phyloP scores from a whole-genome alignment of 1,284 basidiomycete genomes.

The Meripilus lineatus region DNA sequence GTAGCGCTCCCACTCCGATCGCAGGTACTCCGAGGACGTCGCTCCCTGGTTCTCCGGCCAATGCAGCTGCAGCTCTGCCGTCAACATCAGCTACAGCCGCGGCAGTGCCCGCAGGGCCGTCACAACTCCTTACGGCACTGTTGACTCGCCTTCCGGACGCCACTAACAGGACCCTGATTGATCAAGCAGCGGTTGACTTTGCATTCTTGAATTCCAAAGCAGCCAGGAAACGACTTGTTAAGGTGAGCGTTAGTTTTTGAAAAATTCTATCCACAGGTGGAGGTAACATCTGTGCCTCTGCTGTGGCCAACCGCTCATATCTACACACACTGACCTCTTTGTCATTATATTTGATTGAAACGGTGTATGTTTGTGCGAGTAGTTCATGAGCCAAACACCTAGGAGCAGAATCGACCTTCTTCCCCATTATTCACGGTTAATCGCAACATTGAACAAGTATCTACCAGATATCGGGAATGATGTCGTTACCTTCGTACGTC shows the following conservation, averaged over 20 bases:
- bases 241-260: constrained; percentile 46
- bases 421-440: constrained; percentile 89
- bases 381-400: constrained; percentile 85
- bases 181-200: constrained; percentile 94
- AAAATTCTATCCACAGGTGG: too few species aligned
- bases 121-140: constrained; percentile 89
- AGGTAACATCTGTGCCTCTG: too few species aligned
- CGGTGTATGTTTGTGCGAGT: constrained; percentile 3
- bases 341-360: neutral
- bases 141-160: constrained; percentile 91
- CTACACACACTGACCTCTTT: neutral
- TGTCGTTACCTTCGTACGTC: constrained; percentile 71
- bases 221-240: constrained; percentile 84
- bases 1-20: constrained; percentile 54
- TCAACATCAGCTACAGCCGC: too few species aligned
- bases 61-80: too few species aligned
- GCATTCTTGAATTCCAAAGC: constrained; percentile 96
- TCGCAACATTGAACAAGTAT: constrained; percentile 85
- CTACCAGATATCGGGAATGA: constrained; percentile 92
- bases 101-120: constrained; percentile 89
- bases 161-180: constrained; percentile 88
- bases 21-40: constrained; percentile 61
- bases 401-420: constrained; percentile 89
- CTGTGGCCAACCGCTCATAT: neutral
- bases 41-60: constrained; percentile 59